Conservation (phyloP, 257 asterid species). For the Primulina eburnea region DNA sequence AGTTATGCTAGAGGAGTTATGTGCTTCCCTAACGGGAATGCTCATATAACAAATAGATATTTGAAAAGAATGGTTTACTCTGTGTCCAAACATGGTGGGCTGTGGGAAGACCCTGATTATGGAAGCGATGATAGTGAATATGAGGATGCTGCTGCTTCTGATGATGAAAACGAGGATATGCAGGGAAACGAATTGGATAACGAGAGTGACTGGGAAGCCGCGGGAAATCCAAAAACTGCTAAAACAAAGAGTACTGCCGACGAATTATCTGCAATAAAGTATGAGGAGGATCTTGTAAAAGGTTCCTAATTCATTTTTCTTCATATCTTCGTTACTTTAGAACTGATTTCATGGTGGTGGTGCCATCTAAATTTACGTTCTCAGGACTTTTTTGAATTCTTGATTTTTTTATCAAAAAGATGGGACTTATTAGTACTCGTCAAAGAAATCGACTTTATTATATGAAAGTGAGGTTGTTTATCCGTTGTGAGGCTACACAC, state of each 20-base stretch:
- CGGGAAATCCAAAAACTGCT: not conserved
- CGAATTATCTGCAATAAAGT: not conserved
- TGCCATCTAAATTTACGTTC: not conserved
- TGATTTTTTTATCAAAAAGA: too few species aligned
- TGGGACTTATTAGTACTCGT: not conserved
- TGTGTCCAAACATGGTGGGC: not conserved
- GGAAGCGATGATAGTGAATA: not conserved
- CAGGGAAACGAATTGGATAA: not conserved
- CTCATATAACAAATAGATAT: not conserved
- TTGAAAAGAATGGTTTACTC: not conserved
- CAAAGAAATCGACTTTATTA: not conserved
- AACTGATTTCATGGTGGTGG: not conserved
- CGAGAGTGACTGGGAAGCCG: not conserved
- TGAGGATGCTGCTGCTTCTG: not conserved
- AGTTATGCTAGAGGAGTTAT: not conserved
- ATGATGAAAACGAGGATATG: not conserved
- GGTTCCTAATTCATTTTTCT: not conserved
- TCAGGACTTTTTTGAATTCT: not conserved
- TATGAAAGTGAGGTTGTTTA: too few species aligned
- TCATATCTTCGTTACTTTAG: not conserved
- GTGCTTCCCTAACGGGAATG: not conserved
- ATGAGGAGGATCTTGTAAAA: not conserved
- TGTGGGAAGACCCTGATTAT: not conserved
- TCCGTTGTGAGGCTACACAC: not conserved
- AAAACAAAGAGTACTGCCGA: too few species aligned